These are phyloP conservation scores for Aspergillus cristatus DNA, from an alignment of 495 filamentous ascomycete species.

Conservation along the genomic window DNA sequence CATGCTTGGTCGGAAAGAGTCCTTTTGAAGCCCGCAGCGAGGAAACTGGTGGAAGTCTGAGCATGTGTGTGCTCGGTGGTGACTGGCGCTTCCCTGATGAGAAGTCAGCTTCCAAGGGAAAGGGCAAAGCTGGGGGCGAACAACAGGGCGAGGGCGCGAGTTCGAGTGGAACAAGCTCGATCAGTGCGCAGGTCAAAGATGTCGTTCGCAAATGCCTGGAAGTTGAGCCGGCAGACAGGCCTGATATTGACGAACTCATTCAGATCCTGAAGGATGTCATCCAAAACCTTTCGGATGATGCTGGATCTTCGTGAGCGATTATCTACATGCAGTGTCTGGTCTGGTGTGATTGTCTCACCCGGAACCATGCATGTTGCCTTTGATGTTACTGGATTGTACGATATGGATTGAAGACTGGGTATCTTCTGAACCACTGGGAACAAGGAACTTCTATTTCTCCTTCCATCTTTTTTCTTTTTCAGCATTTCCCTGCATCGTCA, in stretches of 20 bases:
- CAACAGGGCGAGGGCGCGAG: constrained; percentile 10
- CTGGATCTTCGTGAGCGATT: constrained; percentile 13
- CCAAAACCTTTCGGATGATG: constrained; percentile 53
- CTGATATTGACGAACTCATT: constrained; percentile 86
- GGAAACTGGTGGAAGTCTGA: constrained; percentile 89
- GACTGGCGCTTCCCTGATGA: constrained; percentile 95
- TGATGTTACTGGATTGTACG: no score
- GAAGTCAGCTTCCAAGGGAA: constrained; percentile 48
- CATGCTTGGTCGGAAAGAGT: constrained; percentile 89
- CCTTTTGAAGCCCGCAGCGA: constrained; percentile 93
- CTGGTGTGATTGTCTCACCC: no score
- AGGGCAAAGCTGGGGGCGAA: constrained; percentile 32
- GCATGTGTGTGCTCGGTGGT: constrained; percentile 81
- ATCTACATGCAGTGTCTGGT: no score
- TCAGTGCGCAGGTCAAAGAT: constrained; percentile 72
- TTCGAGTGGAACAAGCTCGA: constrained; percentile 21
- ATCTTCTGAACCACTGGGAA: no score
- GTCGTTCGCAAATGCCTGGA: constrained; percentile 79
- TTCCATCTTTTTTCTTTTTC: no score
- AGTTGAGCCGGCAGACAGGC: constrained; percentile 87
- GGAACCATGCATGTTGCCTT: no score
- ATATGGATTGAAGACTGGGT: no score
- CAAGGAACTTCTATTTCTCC: no score
- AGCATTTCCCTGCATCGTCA: no score
- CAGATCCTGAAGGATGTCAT: constrained; percentile 67